Base-by-base conservation (phyloP, 2,329 filamentous ascomycete species). In the Xylariaceae sp. region DNA sequence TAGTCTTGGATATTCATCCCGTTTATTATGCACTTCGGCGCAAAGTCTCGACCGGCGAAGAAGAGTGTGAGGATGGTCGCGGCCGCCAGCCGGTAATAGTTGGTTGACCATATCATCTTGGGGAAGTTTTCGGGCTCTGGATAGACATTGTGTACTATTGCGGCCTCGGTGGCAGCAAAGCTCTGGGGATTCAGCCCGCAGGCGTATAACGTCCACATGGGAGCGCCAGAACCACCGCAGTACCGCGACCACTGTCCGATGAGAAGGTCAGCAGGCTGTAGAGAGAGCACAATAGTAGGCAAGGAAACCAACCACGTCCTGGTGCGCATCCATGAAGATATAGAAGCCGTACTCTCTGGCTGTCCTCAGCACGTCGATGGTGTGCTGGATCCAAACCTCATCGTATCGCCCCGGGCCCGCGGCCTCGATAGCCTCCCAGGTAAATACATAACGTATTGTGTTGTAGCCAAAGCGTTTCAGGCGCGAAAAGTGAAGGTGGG, bases 21-120 rank as follows among this genome's bases (percentile, higher is more conserved):
- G 55, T 98, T 80, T 36, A 98, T 90, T 46, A 95, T 83, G 46
- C 90, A 94, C 52, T 94, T 95, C 3, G 93, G 93, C 1, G 92
- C 86, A 65, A 95, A 96, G 50, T 93, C 86, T 43, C 70, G 77
- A 22, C 92, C 92, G 7, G 74, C 89, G 57, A 93, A 98, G 64
- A 94, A 98, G 32, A 96, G 64, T 0, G 90, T 94, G 56, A 95
- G 96, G 47, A 96, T 87, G 29, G 87, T 89, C 45, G 89, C 86
- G 31, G 82, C 84, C 3, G 83, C 89, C 31, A 96, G 68, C 16
- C 92, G 77, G 41, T 78, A 83, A 59, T 98, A 98, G 56, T 98
- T 98, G 32, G 93, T 96, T 12, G 90, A 88, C 92, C 92, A 98
- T 37, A 96, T 90, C 93, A 98, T 98, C 64, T 95, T 96, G 16